Evolutionary conservation across 192 early-diverging fungal genomes (phyloP).

Genomic region (Kickxella alabastrina): DNA sequence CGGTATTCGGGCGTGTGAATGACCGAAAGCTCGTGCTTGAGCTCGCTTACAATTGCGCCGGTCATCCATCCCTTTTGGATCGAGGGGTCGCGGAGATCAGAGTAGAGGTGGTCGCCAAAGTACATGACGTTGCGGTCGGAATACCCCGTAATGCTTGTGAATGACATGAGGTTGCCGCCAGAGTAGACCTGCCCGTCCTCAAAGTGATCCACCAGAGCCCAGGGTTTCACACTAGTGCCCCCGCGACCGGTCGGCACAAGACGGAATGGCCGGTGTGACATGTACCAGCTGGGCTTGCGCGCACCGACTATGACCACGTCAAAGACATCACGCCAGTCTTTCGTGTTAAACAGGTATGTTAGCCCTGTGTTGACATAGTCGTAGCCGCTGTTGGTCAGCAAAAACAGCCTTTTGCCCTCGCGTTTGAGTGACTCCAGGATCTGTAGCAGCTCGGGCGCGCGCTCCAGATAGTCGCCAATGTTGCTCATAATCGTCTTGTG

Average conservation of each 20-base stretch:
- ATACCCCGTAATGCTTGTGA: conserved; percentile 56
- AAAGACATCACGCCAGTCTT: conserved; percentile 58
- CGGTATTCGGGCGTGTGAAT: conserved; percentile 53
- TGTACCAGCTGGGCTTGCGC: conserved; percentile 59
- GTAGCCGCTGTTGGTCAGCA: conserved; percentile 60
- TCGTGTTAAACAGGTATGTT: conserved; percentile 47
- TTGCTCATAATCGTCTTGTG: conserved; percentile 51
- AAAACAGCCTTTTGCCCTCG: conserved; percentile 54
- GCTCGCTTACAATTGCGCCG: conserved; percentile 59
- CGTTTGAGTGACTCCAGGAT: conserved; percentile 47
- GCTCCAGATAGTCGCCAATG: conserved; percentile 50
- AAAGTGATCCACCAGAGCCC: conserved; percentile 54
- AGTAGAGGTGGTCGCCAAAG: conserved; percentile 64
- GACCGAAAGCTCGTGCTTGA: conserved; percentile 54
- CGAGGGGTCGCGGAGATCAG: conserved; percentile 59
- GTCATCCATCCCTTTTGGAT: conserved; percentile 63
- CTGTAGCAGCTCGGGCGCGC: conserved; percentile 50
- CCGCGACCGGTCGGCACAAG: conserved; percentile 27
- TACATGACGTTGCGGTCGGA: conserved; percentile 58
- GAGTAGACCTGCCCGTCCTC: conserved; percentile 58
- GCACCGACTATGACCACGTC: conserved; percentile 59
- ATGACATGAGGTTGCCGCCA: conserved; percentile 57
- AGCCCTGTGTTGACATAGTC: conserved; percentile 54
- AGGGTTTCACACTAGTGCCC: conserved; percentile 36
- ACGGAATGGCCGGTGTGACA: conserved; percentile 58